Conservation (phyloP, 148 eudicot species). For the Camellia granthamiana region DNA sequence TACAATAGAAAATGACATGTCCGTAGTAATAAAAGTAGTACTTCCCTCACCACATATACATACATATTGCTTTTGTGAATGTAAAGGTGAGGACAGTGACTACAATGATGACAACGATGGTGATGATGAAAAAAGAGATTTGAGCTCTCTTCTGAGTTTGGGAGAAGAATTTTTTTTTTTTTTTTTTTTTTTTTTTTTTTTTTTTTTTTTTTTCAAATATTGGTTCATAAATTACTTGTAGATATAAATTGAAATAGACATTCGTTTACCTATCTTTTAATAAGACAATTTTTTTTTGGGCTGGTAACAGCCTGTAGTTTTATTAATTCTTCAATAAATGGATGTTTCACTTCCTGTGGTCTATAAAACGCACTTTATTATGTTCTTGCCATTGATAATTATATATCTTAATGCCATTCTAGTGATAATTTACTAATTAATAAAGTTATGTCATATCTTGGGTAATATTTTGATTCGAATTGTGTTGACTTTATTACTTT, state of each 20-base stretch:
- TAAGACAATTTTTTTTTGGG: neutral
- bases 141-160: neutral
- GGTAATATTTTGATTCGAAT: no score
- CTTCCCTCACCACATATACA: neutral
- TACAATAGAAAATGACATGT: neutral
- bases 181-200: neutral
- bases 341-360: no score
- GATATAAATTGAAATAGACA: neutral
- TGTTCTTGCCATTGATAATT: neutral
- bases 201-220: neutral
- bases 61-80: neutral
- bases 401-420: neutral
- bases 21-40: neutral
- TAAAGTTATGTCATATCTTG: neutral
- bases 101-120: neutral
- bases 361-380: neutral
- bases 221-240: neutral
- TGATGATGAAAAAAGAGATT: neutral
- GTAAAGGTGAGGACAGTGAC: neutral
- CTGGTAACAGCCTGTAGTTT: neutral
- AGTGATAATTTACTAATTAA: neutral
- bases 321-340: neutral
- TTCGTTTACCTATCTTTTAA: neutral
- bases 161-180: neutral
- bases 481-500: no score